Conservation (phyloP, 2,329 filamentous ascomycete genomes). For the Westerdykella sp. region DNA sequence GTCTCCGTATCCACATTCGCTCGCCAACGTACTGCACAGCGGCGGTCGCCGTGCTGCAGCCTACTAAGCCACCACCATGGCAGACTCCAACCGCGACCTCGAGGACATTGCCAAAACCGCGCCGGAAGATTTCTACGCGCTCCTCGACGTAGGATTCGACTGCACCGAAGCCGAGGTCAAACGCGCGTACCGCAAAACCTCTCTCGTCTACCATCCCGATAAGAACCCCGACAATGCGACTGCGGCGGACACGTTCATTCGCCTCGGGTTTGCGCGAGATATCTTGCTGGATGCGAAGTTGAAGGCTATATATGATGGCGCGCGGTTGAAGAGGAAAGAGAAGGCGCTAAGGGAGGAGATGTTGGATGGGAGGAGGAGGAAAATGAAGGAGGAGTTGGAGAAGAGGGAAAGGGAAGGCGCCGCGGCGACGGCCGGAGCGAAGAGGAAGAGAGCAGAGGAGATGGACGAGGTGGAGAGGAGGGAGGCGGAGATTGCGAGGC, state of each 20-base stretch:
- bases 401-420: conserved; percentile 55
- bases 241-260: conserved; percentile 76
- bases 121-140: conserved; percentile 64
- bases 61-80: conserved; percentile 30
- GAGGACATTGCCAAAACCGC: conserved; percentile 38
- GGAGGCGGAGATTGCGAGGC: conserved; percentile 44
- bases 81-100: conserved; percentile 35
- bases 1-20: not conserved
- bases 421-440: conserved; percentile 28
- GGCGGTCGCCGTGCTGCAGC: not conserved
- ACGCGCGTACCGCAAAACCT: conserved; percentile 75
- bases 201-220: conserved; percentile 90
- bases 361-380: conserved; percentile 65
- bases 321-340: conserved; percentile 63
- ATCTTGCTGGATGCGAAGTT: conserved; percentile 66
- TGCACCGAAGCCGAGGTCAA: conserved; percentile 68
- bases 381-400: conserved; percentile 83
- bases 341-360: conserved; percentile 65
- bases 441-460: conserved; percentile 43
- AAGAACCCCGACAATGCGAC: conserved; percentile 59
- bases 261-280: conserved; percentile 79
- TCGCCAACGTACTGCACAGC: not conserved
- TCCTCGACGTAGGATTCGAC: conserved; percentile 62
- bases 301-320: conserved; percentile 71
- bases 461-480: conserved; percentile 52